These are phyloP conservation scores for Eucommia ulmoides DNA, from an alignment of 257 asterid genomes.

Conservation along the genomic window DNA sequence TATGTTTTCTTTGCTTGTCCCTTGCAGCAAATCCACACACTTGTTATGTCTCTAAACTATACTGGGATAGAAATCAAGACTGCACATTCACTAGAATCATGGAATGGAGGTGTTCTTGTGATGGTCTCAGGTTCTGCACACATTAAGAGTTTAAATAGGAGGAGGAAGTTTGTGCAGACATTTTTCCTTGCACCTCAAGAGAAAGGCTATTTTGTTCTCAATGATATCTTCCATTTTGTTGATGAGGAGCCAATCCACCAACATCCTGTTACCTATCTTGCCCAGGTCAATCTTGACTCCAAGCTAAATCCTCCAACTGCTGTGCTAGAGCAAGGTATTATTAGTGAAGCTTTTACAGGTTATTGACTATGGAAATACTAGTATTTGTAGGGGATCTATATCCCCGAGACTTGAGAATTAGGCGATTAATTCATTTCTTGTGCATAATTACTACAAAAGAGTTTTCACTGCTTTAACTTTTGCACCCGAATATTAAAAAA, in stretches of 20 bases:
- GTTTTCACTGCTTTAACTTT: neutral
- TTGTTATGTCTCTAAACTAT: conserved; percentile 62
- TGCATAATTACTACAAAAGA: neutral
- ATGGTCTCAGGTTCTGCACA: conserved; percentile 83
- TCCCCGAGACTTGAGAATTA: neutral
- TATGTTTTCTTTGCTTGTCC: conserved; percentile 2
- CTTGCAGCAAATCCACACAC: conserved; percentile 85
- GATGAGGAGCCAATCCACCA: conserved; percentile 62
- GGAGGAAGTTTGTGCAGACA: conserved; percentile 78
- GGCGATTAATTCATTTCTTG: neutral
- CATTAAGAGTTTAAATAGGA: conserved; percentile 41
- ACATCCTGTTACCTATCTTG: conserved; percentile 58
- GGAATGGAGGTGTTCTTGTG: conserved; percentile 89
- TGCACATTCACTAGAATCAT: conserved; percentile 87
- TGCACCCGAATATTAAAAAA: neutral
- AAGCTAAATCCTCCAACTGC: conserved; percentile 42
- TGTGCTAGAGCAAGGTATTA: conserved; percentile 56
- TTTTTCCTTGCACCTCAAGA: conserved; percentile 98
- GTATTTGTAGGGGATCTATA: neutral
- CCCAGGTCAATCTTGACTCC: conserved; percentile 51
- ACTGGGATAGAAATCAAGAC: conserved; percentile 73
- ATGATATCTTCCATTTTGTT: conserved; percentile 76
- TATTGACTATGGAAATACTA: neutral
- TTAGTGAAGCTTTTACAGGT: conserved; percentile 4
- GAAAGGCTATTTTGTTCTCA: conserved; percentile 77